A percentile compares a stretch with the other conserved stretches of the same genome.
phyloP scores from a whole-genome alignment of 352 stramenopile species.

The Phytopythium vexans region DNA sequence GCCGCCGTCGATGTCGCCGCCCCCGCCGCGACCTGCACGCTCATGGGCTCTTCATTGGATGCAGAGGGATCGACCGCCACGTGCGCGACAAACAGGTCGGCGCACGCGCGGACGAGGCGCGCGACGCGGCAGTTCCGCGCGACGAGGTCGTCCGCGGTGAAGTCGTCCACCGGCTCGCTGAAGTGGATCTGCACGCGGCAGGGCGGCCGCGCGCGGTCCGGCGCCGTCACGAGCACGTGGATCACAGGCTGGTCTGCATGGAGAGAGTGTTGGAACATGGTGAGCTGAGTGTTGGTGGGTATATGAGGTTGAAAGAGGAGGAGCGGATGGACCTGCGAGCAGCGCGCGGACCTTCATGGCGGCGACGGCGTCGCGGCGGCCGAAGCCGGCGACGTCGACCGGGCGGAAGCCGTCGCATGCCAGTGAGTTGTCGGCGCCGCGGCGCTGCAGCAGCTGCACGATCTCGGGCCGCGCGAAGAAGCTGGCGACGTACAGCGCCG shows the following conservation, averaged over 20 bases:
- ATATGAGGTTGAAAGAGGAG: not conserved
- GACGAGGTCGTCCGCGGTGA: slow-evolving; percentile 56
- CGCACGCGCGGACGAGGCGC: slow-evolving; percentile 34
- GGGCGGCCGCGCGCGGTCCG: slow-evolving; percentile 1
- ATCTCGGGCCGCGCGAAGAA: slow-evolving; percentile 57
- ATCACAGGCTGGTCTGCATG: slow-evolving; percentile 6
- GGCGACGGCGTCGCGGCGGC: slow-evolving; percentile 32
- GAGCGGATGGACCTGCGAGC: slow-evolving; percentile 37
- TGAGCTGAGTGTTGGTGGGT: not conserved
- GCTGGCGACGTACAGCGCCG: slow-evolving; percentile 61
- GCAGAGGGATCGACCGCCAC: slow-evolving; percentile 10
- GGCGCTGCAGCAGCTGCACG: slow-evolving; percentile 38
- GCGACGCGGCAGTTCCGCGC: slow-evolving; percentile 23
- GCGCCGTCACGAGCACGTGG: slow-evolving; percentile 12
- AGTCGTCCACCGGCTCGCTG: slow-evolving; percentile 58
- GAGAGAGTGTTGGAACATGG: not conserved
- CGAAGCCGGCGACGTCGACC: slow-evolving; percentile 46
- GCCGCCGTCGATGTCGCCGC: slow-evolving; percentile 9
- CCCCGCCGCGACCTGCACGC: slow-evolving; percentile 16
- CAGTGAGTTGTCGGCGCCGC: slow-evolving; percentile 68
- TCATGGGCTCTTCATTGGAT: not conserved
- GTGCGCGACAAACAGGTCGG: slow-evolving; percentile 36
- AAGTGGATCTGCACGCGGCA: slow-evolving; percentile 61
- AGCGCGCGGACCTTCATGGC: slow-evolving; percentile 67
- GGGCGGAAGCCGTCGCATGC: slow-evolving; percentile 38